These are phyloP conservation scores for Remersonia thermophila DNA, from an alignment of 2,329 filamentous ascomycete genomes.

Conservation along the genomic window DNA sequence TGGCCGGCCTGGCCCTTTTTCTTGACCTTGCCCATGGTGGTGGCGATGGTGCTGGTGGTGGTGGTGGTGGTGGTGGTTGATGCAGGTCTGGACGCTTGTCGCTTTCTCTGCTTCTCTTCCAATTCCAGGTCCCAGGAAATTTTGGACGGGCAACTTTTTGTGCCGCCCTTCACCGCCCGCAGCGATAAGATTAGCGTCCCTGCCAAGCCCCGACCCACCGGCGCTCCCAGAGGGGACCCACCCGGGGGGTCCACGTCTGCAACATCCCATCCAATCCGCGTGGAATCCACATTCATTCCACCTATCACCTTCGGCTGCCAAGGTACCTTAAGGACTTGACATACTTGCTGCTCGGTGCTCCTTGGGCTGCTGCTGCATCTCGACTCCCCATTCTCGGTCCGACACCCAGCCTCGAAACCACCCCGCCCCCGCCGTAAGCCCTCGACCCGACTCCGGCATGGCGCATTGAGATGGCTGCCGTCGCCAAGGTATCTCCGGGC, in stretches of 20 bases:
- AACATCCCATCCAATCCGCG: no score
- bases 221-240: no score
- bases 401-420: no score
- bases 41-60: constrained; percentile 11
- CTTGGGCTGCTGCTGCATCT: no score
- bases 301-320: no score
- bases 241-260: no score
- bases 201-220: constrained; percentile 9
- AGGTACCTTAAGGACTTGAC: no score
- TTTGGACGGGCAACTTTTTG: constrained; percentile 14
- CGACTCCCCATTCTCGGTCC: no score
- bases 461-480: constrained; percentile 21
- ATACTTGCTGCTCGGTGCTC: no score
- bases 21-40: constrained; percentile 63
- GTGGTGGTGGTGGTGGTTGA: constrained; percentile 12
- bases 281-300: no score
- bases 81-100: background rate
- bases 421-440: no score
- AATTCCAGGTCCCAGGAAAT: background rate
- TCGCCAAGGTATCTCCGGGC: constrained; percentile 26
- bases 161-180: constrained; percentile 17
- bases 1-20: constrained; percentile 87
- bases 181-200: constrained; percentile 13
- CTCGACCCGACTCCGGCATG: constrained; percentile 14
- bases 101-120: no score